Percentiles rank a stretch among this genome's conserved stretches.
These are phyloP conservation scores for Bruguiera sexangula DNA, from an alignment of 345 rosid genomes.

Conservation along the genomic window DNA sequence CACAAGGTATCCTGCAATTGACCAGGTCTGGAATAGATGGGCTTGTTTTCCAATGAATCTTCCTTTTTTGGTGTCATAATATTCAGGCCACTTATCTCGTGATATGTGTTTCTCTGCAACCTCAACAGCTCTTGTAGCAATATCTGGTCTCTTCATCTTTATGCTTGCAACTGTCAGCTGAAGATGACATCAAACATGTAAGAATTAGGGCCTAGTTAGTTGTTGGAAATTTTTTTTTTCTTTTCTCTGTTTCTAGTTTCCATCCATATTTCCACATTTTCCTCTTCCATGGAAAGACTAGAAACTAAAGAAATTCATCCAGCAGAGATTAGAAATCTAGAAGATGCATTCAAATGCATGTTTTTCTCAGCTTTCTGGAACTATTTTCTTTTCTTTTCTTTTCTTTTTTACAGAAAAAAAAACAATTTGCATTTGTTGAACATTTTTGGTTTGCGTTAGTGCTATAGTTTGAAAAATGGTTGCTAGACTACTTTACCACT, in stretches of 20 bases:
- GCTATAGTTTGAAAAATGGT: no score
- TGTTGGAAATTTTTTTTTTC: background rate
- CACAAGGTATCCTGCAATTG: conserved; percentile 53
- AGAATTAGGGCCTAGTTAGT: background rate
- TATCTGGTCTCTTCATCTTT: conserved; percentile 50
- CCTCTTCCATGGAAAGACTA: no score
- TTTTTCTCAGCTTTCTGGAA: no score
- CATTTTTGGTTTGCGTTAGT: no score
- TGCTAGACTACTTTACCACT: no score
- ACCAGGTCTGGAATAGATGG: conserved; percentile 48
- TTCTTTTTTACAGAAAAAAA: no score
- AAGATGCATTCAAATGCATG: no score
- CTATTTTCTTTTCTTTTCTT: no score
- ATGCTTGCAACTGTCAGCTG: conserved; percentile 55
- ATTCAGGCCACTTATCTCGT: conserved; percentile 53
- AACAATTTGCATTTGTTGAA: no score
- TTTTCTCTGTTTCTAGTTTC: background rate
- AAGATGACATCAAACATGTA: conserved; percentile 11
- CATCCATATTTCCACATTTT: background rate
- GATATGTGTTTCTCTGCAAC: conserved; percentile 42
- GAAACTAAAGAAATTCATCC: no score
- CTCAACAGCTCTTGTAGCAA: conserved; percentile 41
- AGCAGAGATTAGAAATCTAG: no score
- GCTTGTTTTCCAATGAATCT: conserved; percentile 51
- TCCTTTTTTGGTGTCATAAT: conserved; percentile 49